Evolutionary conservation across 2,329 filamentous ascomycete species (phyloP).

Genomic region (Chalaropsis ovoidea): DNA sequence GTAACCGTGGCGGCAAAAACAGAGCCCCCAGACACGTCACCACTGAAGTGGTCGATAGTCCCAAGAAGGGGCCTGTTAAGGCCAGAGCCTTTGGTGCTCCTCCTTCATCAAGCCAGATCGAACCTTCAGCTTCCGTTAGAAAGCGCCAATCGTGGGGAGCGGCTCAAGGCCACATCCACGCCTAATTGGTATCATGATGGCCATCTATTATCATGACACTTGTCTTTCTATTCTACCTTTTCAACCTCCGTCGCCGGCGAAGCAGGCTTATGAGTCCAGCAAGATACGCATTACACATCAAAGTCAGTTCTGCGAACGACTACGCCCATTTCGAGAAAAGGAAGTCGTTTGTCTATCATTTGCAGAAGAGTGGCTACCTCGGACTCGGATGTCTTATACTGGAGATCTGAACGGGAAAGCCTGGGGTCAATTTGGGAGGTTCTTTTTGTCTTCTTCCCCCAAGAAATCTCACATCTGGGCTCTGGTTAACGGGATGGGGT

Average conservation of each 20-base stretch:
- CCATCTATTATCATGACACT: neutral
- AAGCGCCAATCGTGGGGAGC: neutral
- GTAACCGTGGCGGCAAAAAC: slow-evolving; percentile 14
- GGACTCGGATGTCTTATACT: too few species aligned
- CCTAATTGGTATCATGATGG: neutral
- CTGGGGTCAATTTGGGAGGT: neutral
- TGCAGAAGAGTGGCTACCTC: neutral
- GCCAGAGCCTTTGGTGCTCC: neutral
- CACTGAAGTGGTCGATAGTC: neutral
- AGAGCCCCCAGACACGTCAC: neutral
- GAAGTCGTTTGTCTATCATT: neutral
- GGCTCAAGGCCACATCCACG: neutral
- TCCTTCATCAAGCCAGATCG: neutral
- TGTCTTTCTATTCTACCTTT: neutral
- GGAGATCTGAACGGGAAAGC: neutral
- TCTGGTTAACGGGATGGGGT: neutral
- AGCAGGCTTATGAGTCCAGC: slow-evolving; percentile 1
- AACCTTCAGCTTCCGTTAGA: neutral
- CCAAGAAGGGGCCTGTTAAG: neutral
- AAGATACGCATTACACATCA: neutral
- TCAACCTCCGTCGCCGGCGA: neutral
- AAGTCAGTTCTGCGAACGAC: slow-evolving; percentile 7
- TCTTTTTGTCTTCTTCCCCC: neutral
- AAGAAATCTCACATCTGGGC: neutral
- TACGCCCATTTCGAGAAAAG: neutral